These are phyloP conservation scores for Earliella scabrosa DNA, from an alignment of 1,284 basidiomycete genomes.

Conservation along the genomic window DNA sequence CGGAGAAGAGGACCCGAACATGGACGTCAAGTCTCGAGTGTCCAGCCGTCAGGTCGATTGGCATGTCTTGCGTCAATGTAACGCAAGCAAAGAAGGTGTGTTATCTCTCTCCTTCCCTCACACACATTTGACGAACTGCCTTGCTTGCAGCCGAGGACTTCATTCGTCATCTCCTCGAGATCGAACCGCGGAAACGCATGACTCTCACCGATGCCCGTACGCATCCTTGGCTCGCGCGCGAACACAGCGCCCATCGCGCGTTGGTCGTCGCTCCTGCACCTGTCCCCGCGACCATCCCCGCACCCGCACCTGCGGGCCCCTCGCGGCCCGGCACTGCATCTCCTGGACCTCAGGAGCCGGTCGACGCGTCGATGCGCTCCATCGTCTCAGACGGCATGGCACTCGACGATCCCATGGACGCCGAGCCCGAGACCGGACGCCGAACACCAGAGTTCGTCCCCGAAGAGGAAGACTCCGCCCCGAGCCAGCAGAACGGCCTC, in stretches of 20 bases:
- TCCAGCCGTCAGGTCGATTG: constrained; percentile 65
- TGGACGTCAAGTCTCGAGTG: constrained; percentile 60
- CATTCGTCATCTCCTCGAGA: constrained; percentile 50
- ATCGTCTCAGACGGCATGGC: constrained; percentile 22
- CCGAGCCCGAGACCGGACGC: constrained; percentile 6
- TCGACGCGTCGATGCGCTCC: constrained; percentile 22
- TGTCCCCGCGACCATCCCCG: constrained; percentile 24
- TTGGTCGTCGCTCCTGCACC: constrained; percentile 25
- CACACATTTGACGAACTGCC: constrained; percentile 24
- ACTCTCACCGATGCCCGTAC: constrained; percentile 58
- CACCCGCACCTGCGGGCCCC: too few relatives aligned
- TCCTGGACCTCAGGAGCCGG: not conserved
- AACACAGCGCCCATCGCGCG: constrained; percentile 24
- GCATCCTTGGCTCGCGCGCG: constrained; percentile 66
- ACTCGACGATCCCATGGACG: constrained; percentile 9
- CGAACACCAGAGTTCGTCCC: constrained; percentile 15
- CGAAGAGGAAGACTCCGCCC: not conserved
- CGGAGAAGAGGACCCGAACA: constrained; percentile 61
- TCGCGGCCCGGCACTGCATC: constrained; percentile 12
- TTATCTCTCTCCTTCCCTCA: constrained; percentile 16
- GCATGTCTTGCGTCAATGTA: constrained; percentile 45
- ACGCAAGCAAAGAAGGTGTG: constrained; percentile 35
- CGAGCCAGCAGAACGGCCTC: constrained; percentile 11
- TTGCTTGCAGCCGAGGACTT: constrained; percentile 41
- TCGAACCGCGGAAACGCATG: constrained; percentile 59